Evolutionary conservation across 352 stramenopile genomes (phyloP), one percentile per base, ranked within the genome.

Genomic region (Aphanomyces stellatus): DNA sequence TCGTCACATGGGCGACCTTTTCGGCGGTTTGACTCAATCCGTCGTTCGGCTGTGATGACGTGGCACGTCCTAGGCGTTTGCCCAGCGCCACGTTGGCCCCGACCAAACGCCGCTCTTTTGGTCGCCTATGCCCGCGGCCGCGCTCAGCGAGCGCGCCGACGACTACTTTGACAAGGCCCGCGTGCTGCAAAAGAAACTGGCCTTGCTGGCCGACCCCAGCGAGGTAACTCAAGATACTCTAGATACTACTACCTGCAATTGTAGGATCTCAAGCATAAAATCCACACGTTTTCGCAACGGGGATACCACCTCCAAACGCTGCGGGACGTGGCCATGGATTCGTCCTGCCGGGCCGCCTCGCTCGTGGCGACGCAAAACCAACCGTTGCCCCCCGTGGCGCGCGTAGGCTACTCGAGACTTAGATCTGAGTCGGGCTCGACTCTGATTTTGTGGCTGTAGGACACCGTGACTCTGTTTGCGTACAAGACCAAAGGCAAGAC

Each of bases 281-380:
- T 75, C 22, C 65, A 83, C 13, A 64, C 71, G 33, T 46, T 81
- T 13, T 82, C 78, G 3, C 80, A 88, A 61, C 71, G 86, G 65
- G 80, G 72, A 7, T 84, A 87, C 28, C 75, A 76, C 30, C 34
- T 87, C 8, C 74, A 84, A 71, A 69, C 73, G 15, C 53, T 87
- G 17, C 7, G 27, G 25, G 30, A 65, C 27, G 34, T 17, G 11
- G 37, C 17, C 35, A 55, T 33, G 35, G n/a, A 65, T 55, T 65
- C 7, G 27, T 56, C 15, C 28, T 19, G 43, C n/a, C n/a, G n/a
- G n/a, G n/a, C n/a, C n/a, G n/a, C n/a, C n/a, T n/a, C n/a, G n/a
- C n/a, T n/a, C n/a, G n/a, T n/a, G n/a, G n/a, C n/a, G n/a, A n/a
- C n/a, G n/a, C 35, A 63, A 22, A 13, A 51, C 25, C 42, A 63